Conservation (phyloP, 129 eudicot species). For the Rutidosis leptorrhynchoides region DNA sequence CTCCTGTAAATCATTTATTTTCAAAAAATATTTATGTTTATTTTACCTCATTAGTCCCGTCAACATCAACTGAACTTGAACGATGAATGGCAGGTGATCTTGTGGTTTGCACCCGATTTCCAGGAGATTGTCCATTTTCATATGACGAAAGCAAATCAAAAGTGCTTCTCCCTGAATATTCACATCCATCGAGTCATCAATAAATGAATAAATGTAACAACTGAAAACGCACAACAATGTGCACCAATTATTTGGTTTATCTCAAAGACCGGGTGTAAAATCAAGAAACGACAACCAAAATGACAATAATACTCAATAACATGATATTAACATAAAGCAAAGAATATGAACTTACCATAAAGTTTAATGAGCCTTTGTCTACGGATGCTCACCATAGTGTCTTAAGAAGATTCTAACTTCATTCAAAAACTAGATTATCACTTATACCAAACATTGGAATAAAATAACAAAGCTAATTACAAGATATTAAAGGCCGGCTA, state of each 20-base stretch:
- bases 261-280: not conserved
- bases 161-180: constrained; percentile 49
- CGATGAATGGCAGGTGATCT: constrained; percentile 55
- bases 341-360: constrained; percentile 47
- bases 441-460: too few relatives aligned
- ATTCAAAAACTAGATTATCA: constrained; percentile 6
- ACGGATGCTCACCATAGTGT: constrained; percentile 95
- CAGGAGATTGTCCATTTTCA: constrained; percentile 46
- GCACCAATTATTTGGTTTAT: not conserved
- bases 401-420: constrained; percentile 30
- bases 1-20: too few relatives aligned
- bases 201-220: not conserved
- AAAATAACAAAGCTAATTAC: not conserved
- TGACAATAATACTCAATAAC: not conserved
- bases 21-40: too few relatives aligned
- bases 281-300: not conserved
- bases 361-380: constrained; percentile 84
- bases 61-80: constrained; percentile 39
- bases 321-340: not conserved
- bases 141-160: constrained; percentile 43
- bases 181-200: constrained; percentile 21
- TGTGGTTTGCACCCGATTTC: constrained; percentile 35
- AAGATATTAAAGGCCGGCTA: not conserved
- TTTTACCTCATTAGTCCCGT: constrained; percentile 57
- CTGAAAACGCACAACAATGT: constrained; percentile 8